Evolutionary conservation across 2,329 filamentous ascomycete genomes (phyloP).

Genomic region (Talaromyces marneffei): DNA sequence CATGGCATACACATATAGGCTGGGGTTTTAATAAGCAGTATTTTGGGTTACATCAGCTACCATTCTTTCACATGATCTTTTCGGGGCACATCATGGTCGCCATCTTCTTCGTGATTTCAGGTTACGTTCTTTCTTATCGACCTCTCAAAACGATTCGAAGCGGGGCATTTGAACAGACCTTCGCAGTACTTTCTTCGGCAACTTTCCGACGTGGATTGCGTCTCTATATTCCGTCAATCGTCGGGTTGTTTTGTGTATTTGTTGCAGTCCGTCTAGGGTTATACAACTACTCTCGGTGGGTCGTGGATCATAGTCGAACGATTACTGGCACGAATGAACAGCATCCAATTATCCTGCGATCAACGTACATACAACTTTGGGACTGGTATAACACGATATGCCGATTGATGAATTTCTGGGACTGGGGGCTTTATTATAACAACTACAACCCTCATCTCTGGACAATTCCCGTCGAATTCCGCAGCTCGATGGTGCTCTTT

Average conservation of each 20-base stretch:
- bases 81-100: constrained; percentile 45
- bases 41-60: constrained; percentile 37
- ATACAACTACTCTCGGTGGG: constrained; percentile 34
- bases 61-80: constrained; percentile 39
- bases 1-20: constrained; percentile 35
- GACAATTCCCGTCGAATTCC: constrained; percentile 44
- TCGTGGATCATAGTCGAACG: constrained; percentile 33
- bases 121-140: constrained; percentile 44
- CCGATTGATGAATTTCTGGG: constrained; percentile 33
- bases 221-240: constrained; percentile 39
- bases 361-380: constrained; percentile 31
- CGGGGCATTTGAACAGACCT: constrained; percentile 35
- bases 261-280: constrained; percentile 39
- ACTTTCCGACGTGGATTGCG: constrained; percentile 41
- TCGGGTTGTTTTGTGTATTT: constrained; percentile 37
- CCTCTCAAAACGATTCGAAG: constrained; percentile 36
- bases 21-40: constrained; percentile 39
- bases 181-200: constrained; percentile 36
- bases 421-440: constrained; percentile 37
- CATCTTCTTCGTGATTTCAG: constrained; percentile 46
- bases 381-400: constrained; percentile 32
- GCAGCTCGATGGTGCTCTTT: constrained; percentile 41
- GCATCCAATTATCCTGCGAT: constrained; percentile 34
- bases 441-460: constrained; percentile 44
- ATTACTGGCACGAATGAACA: constrained; percentile 40